A percentile compares a stretch with the other conserved stretches of the same genome.
Conservation (phyloP, 352 stramenopile genomes). For the Phytophthora pistaciae region DNA sequence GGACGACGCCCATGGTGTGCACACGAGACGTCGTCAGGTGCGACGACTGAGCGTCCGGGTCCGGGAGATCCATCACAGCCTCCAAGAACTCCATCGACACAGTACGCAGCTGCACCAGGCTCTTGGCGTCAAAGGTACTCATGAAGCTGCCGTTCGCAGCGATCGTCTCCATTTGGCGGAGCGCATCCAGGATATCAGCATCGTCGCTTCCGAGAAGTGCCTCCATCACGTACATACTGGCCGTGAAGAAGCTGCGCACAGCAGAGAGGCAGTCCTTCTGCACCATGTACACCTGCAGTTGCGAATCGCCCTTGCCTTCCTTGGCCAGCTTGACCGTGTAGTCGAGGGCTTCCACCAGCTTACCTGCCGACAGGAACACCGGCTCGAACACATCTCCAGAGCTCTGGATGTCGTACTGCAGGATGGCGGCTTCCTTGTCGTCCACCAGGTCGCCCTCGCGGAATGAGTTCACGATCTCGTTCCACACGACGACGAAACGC, state of each 20-base stretch:
- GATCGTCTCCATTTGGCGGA: conserved; percentile 75
- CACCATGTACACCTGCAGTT: conserved; percentile 72
- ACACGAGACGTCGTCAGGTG: conserved; percentile 62
- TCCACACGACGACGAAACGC: conserved; percentile 85
- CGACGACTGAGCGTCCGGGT: conserved; percentile 61
- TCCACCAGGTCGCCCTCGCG: conserved; percentile 76
- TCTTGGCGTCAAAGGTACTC: conserved; percentile 69
- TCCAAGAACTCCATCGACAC: conserved; percentile 81
- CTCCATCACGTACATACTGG: conserved; percentile 79
- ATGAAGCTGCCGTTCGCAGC: conserved; percentile 69
- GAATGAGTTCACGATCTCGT: conserved; percentile 85
- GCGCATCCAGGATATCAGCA: conserved; percentile 66
- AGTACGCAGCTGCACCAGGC: conserved; percentile 55
- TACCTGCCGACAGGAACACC: conserved; percentile 82
- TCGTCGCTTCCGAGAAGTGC: conserved; percentile 71
- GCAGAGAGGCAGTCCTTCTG: conserved; percentile 77
- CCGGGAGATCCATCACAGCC: conserved; percentile 75
- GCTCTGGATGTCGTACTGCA: conserved; percentile 81
- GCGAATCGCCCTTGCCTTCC: conserved; percentile 73
- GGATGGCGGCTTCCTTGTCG: conserved; percentile 77
- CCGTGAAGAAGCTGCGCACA: conserved; percentile 81
- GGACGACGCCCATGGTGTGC: conserved; percentile 78
- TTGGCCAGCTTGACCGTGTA: conserved; percentile 70
- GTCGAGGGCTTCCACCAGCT: conserved; percentile 70
- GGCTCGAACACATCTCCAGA: conserved; percentile 81